These are phyloP conservation scores for Thielaviopsis populi DNA, from an alignment of 2,329 filamentous ascomycete genomes.

Conservation along the genomic window DNA sequence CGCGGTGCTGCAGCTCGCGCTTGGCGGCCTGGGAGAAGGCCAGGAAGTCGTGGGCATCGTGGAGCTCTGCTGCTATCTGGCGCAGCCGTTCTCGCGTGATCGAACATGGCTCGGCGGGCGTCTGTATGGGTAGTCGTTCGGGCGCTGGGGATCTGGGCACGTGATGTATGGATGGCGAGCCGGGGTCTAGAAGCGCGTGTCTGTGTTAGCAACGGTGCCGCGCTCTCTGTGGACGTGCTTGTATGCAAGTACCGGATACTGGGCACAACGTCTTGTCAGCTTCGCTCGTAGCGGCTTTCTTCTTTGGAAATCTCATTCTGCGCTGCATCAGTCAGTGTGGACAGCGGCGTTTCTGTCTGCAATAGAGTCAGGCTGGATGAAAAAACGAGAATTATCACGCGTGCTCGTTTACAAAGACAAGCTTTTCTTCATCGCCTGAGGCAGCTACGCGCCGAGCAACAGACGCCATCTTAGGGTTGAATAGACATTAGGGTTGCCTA, in stretches of 20 bases:
- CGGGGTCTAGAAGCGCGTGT: neutral
- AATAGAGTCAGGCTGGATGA: too few species aligned
- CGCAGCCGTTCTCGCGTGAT: slow-evolving; percentile 1
- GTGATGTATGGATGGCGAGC: neutral
- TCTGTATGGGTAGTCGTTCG: neutral
- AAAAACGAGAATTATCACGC: too few species aligned
- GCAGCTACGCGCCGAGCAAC: neutral
- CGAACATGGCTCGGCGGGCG: neutral
- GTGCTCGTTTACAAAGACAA: too few species aligned
- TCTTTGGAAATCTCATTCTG: neutral
- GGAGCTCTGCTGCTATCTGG: neutral
- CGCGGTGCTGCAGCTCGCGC: neutral
- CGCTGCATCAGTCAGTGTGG: too few species aligned
- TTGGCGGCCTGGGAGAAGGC: neutral
- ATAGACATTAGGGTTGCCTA: neutral
- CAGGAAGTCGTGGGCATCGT: slow-evolving; percentile 1
- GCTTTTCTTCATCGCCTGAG: neutral
- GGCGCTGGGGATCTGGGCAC: neutral
- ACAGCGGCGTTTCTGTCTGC: too few species aligned
- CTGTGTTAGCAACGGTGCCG: neutral
- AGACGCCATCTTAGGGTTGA: neutral
- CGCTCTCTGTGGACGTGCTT: neutral
- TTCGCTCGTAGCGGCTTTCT: neutral
- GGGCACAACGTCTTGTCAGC: neutral
- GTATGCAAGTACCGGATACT: neutral